phyloP scores from a whole-genome alignment of 371 early-diverging fungal species.

The Phascolomyces articulosus region DNA sequence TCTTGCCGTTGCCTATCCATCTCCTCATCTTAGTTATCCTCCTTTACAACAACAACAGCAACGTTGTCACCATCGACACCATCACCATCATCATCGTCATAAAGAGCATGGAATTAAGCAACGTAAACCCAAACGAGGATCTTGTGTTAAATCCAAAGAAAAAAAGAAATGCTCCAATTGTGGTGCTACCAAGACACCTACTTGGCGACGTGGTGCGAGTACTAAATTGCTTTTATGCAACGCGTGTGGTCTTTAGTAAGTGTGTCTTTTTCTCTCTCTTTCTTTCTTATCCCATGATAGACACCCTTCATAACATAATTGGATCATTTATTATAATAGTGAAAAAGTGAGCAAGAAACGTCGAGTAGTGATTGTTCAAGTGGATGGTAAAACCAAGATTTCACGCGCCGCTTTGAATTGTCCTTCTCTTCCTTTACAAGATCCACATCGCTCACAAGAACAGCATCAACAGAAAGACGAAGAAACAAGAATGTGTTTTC shows the following conservation, averaged over 20 bases:
- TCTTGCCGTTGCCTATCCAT: too few relatives aligned
- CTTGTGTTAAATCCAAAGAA: constrained; percentile 5
- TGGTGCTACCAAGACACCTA: constrained; percentile 84
- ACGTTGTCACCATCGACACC: too few relatives aligned
- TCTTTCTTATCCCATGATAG: not conserved
- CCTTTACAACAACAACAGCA: too few relatives aligned
- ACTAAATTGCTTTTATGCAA: constrained; percentile 84
- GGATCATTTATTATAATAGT: constrained; percentile 1
- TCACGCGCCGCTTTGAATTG: constrained; percentile 6
- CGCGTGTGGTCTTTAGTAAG: constrained; percentile 95
- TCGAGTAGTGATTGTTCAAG: constrained; percentile 14
- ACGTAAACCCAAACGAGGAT: not conserved
- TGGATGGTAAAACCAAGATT: constrained; percentile 19
- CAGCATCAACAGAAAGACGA: not conserved
- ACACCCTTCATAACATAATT: not conserved
- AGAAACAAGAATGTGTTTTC: not conserved
- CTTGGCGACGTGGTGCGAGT: constrained; percentile 90
- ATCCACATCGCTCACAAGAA: not conserved
- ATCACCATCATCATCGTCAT: too few relatives aligned
- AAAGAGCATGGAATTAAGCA: too few relatives aligned
- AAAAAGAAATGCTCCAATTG: constrained; percentile 81
- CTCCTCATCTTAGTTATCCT: too few relatives aligned
- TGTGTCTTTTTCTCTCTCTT: not conserved
- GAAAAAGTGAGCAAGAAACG: constrained; percentile 17
- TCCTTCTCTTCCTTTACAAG: too few relatives aligned